Evolutionary conservation across 2,329 filamentous ascomycete species (phyloP).

Genomic region (Arachnopeziza araneosa): DNA sequence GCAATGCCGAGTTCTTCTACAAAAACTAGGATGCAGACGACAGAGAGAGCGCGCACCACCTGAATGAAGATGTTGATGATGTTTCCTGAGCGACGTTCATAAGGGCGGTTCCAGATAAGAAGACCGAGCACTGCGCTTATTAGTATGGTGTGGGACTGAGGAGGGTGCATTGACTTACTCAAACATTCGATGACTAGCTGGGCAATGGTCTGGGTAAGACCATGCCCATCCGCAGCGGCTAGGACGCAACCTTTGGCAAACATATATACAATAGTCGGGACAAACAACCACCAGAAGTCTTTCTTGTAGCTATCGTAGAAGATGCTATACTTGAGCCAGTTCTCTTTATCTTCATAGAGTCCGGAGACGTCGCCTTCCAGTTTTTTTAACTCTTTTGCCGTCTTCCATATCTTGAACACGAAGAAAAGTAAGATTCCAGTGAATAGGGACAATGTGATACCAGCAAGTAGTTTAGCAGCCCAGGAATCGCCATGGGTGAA

Average conservation of each 20-base stretch:
- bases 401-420: constrained; percentile 73
- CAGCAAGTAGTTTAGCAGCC: constrained; percentile 82
- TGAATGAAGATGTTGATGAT: constrained; percentile 93
- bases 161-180: constrained; percentile 20
- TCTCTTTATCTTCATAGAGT: constrained; percentile 82
- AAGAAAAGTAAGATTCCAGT: constrained; percentile 80
- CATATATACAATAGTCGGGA: constrained; percentile 84
- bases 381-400: constrained; percentile 69
- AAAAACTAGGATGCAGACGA: constrained; percentile 85
- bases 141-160: constrained; percentile 1
- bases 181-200: constrained; percentile 77
- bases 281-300: constrained; percentile 94
- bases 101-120: constrained; percentile 80
- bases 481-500: constrained; percentile 92
- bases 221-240: constrained; percentile 79
- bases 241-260: constrained; percentile 84
- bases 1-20: constrained; percentile 87
- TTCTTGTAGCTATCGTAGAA: constrained; percentile 97
- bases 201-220: constrained; percentile 71
- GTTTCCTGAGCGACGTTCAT: constrained; percentile 79
- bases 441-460: constrained; percentile 72
- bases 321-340: constrained; percentile 92
- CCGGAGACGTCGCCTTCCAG: constrained; percentile 65
- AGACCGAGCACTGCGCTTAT: constrained; percentile 58
- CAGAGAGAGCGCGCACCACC: constrained; percentile 80